A percentile compares a stretch with the other conserved stretches of the same genome.
Conservation (phyloP, 306 rosid genomes). For the Fragaria ananassa region DNA sequence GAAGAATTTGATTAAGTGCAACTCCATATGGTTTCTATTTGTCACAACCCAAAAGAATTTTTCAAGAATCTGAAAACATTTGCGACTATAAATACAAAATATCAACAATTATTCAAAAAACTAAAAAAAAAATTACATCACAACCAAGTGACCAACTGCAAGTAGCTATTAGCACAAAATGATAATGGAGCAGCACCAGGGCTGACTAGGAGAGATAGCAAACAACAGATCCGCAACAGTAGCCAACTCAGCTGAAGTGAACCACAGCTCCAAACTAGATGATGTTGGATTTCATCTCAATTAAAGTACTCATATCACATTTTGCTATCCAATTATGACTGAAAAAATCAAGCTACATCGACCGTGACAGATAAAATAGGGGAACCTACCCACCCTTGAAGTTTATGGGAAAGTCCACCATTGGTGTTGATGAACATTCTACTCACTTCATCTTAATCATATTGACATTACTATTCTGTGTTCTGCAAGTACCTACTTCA, state of each 20-base stretch:
- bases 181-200: background rate
- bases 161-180: background rate
- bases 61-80: no score
- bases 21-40: no score
- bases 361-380: background rate
- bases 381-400: background rate
- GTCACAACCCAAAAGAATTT: no score
- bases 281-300: background rate
- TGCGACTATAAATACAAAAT: no score
- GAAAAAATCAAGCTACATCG: background rate
- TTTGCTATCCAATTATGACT: background rate
- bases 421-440: background rate
- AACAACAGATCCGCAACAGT: background rate
- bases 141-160: background rate
- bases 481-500: background rate
- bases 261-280: background rate
- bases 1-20: no score
- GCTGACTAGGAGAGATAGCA: background rate
- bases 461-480: background rate
- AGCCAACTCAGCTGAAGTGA: background rate
- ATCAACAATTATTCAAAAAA: no score
- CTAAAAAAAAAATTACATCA: background rate
- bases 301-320: background rate
- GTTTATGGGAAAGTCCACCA: background rate
- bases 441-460: background rate